Percentiles rank a stretch among this genome's conserved stretches.
phyloP scores from a whole-genome alignment of 1,284 basidiomycete genomes.

The Tylopilus orsonianus region DNA sequence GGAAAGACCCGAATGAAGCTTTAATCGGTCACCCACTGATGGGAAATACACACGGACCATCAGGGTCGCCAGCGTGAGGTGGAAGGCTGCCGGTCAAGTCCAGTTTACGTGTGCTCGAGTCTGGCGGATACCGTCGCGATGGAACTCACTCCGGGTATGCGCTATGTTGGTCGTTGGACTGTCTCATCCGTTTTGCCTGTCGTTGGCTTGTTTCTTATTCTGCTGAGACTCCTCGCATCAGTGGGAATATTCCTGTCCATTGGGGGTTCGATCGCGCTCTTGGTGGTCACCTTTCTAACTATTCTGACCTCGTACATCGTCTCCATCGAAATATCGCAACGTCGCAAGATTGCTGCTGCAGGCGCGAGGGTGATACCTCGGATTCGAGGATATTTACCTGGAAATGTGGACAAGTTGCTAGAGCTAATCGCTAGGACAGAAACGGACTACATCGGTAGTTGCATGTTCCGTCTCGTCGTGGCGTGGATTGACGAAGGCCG shows the following conservation, averaged over 20 bases:
- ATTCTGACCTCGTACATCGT: constrained; percentile 4
- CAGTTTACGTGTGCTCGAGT: too few relatives aligned
- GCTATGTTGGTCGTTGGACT: constrained; percentile 11
- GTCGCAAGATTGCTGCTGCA: constrained; percentile 16
- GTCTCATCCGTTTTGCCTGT: constrained; percentile 17
- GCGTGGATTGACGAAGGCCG: constrained; percentile 2
- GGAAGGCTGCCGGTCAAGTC: too few relatives aligned
- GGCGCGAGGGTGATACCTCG: constrained; percentile 26
- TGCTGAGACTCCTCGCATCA: constrained; percentile 8
- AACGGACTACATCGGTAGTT: constrained; percentile 30
- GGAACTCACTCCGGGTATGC: constrained; percentile 29
- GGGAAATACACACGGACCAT: too few relatives aligned
- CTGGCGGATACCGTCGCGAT: constrained; percentile 4
- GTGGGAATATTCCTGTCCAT: constrained; percentile 13
- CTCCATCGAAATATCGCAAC: constrained; percentile 13
- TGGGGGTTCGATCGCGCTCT: constrained; percentile 6
- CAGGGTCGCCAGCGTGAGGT: too few relatives aligned
- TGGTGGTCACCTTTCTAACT: constrained; percentile 3
- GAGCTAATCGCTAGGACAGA: constrained; percentile 7
- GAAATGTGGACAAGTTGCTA: constrained; percentile 30
- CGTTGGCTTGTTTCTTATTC: constrained; percentile 13
- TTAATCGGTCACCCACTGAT: too few relatives aligned
- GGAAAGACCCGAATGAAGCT: too few relatives aligned
- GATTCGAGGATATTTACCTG: constrained; percentile 22
- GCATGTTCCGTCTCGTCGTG: background rate